Conservation (phyloP, 2,329 filamentous ascomycete genomes). For the Leptographium wingfieldii region DNA sequence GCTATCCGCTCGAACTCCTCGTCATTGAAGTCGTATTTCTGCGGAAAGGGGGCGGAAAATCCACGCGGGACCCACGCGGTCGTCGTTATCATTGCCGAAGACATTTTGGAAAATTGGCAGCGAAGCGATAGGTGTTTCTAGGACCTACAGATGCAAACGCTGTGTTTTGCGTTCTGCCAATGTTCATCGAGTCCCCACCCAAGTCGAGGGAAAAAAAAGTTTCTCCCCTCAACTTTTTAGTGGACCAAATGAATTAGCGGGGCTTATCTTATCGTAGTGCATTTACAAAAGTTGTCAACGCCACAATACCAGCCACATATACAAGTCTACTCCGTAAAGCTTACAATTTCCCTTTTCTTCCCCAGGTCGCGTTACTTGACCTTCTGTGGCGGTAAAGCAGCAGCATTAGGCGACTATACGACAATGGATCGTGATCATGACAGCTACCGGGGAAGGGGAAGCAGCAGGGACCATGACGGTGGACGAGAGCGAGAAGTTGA, state of each 20-base stretch:
- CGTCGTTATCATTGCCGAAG: conserved; percentile 60
- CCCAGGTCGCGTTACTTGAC: not conserved
- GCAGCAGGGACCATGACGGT: conserved; percentile 9
- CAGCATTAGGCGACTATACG: not conserved
- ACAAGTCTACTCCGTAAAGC: not conserved
- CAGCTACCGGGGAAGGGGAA: not conserved
- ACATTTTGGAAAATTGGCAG: conserved; percentile 3
- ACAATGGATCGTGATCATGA: not conserved
- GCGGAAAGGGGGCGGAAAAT: conserved; percentile 62
- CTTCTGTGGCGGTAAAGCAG: not conserved
- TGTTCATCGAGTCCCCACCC: not conserved
- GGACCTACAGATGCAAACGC: not conserved
- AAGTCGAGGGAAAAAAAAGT: not conserved
- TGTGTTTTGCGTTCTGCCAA: not conserved
- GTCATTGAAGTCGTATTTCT: conserved; percentile 64
- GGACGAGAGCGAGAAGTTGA: not conserved
- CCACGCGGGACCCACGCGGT: conserved; percentile 66
- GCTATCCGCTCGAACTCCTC: conserved; percentile 65
- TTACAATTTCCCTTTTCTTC: not conserved
- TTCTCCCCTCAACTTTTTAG: conserved; percentile 21
- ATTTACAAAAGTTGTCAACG: not conserved
- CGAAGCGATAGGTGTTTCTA: not conserved
- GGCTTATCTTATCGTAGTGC: conserved; percentile 21
- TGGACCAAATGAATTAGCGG: conserved; percentile 15
- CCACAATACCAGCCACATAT: conserved; percentile 6